Conservation (phyloP, 352 stramenopile species). For the Phytophthora citrophthora region DNA sequence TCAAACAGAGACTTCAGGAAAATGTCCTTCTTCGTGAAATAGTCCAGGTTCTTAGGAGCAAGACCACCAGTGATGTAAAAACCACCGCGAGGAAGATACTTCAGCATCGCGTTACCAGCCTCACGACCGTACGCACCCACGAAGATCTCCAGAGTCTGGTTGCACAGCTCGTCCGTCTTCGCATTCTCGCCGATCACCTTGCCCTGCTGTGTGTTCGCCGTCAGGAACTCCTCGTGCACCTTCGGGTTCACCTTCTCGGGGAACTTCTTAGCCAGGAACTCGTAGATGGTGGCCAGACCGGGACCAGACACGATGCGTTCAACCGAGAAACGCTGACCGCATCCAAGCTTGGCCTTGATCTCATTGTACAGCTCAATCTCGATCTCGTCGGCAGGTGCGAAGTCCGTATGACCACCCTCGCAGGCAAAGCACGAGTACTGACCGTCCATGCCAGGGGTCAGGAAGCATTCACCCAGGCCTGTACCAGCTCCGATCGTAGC, state of each 20-base stretch:
- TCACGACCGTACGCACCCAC: slow-evolving; percentile 95
- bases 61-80: slow-evolving; percentile 97
- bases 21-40: slow-evolving; percentile 81
- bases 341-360: slow-evolving; percentile 76
- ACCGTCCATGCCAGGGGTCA: slow-evolving; percentile 85
- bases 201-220: slow-evolving; percentile 64
- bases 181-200: slow-evolving; percentile 89
- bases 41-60: slow-evolving; percentile 96
- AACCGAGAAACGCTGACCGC: slow-evolving; percentile 89
- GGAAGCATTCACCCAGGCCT: slow-evolving; percentile 95
- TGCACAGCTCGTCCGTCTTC: slow-evolving; percentile 80
- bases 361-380: slow-evolving; percentile 87
- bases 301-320: slow-evolving; percentile 95
- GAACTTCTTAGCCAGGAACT: slow-evolving; percentile 94
- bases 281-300: slow-evolving; percentile 96
- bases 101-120: slow-evolving; percentile 93
- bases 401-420: slow-evolving; percentile 96
- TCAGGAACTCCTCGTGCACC: slow-evolving; percentile 74
- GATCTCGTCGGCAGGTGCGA: slow-evolving; percentile 88
- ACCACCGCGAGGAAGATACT: slow-evolving; percentile 95
- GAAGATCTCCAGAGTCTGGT: slow-evolving; percentile 93
- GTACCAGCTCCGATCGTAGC: slow-evolving; percentile 96
- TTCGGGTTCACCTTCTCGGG: slow-evolving; percentile 79
- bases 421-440: slow-evolving; percentile 92
- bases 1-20: slow-evolving; percentile 86